These are phyloP conservation scores for Calonectria ilicicola DNA, from an alignment of 2,329 filamentous ascomycete genomes.

Conservation along the genomic window DNA sequence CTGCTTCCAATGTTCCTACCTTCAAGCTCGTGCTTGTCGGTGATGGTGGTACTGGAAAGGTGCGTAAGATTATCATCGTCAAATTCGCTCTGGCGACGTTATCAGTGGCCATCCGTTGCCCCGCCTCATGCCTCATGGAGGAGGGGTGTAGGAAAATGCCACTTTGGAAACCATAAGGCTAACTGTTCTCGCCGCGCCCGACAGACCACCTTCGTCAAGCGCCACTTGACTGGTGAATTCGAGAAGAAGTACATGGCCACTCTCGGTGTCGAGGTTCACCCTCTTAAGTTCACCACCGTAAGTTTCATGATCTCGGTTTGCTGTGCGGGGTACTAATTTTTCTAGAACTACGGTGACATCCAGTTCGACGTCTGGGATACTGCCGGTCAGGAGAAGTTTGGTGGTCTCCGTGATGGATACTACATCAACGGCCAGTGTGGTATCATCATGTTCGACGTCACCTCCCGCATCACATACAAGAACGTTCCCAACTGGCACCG, in stretches of 20 bases:
- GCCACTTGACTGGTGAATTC: slow-evolving; percentile 99
- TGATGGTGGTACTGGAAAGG: slow-evolving; percentile 99
- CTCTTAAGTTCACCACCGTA: slow-evolving; percentile 97
- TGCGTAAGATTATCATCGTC: slow-evolving; percentile 53
- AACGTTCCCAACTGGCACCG: slow-evolving; percentile 99
- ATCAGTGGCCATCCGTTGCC: slow-evolving; percentile 34
- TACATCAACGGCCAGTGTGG: slow-evolving; percentile 99
- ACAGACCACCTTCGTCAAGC: slow-evolving; percentile 99
- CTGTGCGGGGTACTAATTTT: slow-evolving; percentile 43
- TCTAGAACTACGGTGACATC: slow-evolving; percentile 91
- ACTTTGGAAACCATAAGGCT: slow-evolving; percentile 28
- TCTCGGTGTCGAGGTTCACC: slow-evolving; percentile 99
- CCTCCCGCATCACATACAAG: slow-evolving; percentile 99
- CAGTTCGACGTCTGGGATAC: slow-evolving; percentile 99
- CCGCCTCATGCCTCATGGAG: slow-evolving; percentile 34
- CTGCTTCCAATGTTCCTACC: slow-evolving; percentile 76
- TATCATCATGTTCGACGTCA: slow-evolving; percentile 99
- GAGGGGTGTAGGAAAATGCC: slow-evolving; percentile 21
- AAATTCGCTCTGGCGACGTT: slow-evolving; percentile 33
- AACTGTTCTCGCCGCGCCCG: slow-evolving; percentile 26
- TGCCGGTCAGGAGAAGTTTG: slow-evolving; percentile 99
- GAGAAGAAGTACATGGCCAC: slow-evolving; percentile 99
- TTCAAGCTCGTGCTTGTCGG: slow-evolving; percentile 99
- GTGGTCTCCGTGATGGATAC: slow-evolving; percentile 98
- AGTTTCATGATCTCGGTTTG: slow-evolving; percentile 56